A percentile compares a stretch with the other conserved stretches of the same genome.
Conservation (phyloP, 805 yeast species). For the Metschnikowia bowlesiae region DNA sequence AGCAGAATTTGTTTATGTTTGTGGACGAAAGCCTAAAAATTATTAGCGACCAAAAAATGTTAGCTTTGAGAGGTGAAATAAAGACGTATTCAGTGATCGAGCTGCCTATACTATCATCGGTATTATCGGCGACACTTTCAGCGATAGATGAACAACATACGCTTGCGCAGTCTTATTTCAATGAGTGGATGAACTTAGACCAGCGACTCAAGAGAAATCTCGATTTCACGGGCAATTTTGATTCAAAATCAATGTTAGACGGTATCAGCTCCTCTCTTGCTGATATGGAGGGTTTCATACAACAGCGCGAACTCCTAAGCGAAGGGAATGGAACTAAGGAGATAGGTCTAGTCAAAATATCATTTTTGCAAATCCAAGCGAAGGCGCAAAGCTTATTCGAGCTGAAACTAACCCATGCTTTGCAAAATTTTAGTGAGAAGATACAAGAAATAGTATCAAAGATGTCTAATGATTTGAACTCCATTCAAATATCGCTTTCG, state of each 20-base stretch:
- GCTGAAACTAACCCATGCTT: not conserved
- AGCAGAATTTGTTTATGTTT: conserved; percentile 22
- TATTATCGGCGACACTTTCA: not conserved
- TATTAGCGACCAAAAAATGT: conserved; percentile 14
- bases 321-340: not conserved
- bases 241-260: not conserved
- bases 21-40: conserved; percentile 17
- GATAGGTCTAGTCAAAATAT: conserved; percentile 1
- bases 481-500: conserved; percentile 5
- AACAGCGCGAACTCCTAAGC: not conserved
- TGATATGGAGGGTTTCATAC: not conserved
- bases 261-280: not conserved
- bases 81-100: not conserved
- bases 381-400: conserved; percentile 1
- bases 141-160: not conserved
- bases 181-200: not conserved
- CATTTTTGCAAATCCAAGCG: conserved; percentile 5
- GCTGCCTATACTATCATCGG: not conserved
- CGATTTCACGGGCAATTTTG: not conserved
- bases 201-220: not conserved
- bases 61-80: conserved; percentile 1
- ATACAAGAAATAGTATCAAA: conserved; percentile 1
- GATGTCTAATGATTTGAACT: conserved; percentile 4
- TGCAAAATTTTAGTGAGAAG: conserved; percentile 3
- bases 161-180: not conserved